Percentiles rank a stretch among this genome's conserved stretches.
Conservation (phyloP, 192 early-diverging fungal species). For the Mortierella claussenii region DNA sequence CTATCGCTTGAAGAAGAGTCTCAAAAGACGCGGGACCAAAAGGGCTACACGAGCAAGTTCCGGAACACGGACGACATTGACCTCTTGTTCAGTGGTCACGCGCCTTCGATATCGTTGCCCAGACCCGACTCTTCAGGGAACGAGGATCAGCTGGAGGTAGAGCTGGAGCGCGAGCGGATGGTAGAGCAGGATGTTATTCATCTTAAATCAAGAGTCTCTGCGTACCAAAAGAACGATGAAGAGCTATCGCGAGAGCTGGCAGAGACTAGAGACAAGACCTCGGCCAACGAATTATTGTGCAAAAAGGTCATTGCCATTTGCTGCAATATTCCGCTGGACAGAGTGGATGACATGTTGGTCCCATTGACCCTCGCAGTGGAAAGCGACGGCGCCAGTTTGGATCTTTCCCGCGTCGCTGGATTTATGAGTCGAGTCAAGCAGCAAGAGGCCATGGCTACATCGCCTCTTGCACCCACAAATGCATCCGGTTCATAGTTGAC, state of each 20-base stretch:
- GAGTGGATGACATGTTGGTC: slow-evolving; percentile 82
- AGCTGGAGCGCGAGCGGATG: slow-evolving; percentile 19
- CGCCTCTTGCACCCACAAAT: background rate
- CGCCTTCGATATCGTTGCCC: background rate
- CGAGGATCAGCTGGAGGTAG: background rate
- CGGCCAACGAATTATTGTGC: slow-evolving; percentile 79
- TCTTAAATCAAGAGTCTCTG: slow-evolving; percentile 49
- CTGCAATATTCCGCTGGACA: slow-evolving; percentile 80
- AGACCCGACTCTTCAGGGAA: background rate
- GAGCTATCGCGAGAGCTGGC: slow-evolving; percentile 69
- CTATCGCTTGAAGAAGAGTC: slow-evolving; percentile 61
- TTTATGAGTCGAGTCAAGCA: slow-evolving; percentile 61
- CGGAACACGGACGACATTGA: slow-evolving; percentile 39
- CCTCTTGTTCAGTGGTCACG: slow-evolving; percentile 16
- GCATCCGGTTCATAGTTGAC: background rate
- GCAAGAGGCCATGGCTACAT: slow-evolving; percentile 30
- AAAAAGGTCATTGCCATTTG: slow-evolving; percentile 87
- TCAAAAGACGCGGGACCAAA: slow-evolving; percentile 54
- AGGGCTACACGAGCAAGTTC: slow-evolving; percentile 20
- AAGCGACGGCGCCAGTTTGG: slow-evolving; percentile 67
- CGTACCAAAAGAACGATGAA: slow-evolving; percentile 53
- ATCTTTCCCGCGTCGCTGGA: slow-evolving; percentile 55
- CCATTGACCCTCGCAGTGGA: slow-evolving; percentile 85
- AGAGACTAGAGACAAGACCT: slow-evolving; percentile 60
- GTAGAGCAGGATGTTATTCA: slow-evolving; percentile 46